A percentile compares a stretch with the other conserved stretches of the same genome.
Conservation (phyloP, 495 filamentous ascomycete species). For the Trichoderma gamsii region DNA sequence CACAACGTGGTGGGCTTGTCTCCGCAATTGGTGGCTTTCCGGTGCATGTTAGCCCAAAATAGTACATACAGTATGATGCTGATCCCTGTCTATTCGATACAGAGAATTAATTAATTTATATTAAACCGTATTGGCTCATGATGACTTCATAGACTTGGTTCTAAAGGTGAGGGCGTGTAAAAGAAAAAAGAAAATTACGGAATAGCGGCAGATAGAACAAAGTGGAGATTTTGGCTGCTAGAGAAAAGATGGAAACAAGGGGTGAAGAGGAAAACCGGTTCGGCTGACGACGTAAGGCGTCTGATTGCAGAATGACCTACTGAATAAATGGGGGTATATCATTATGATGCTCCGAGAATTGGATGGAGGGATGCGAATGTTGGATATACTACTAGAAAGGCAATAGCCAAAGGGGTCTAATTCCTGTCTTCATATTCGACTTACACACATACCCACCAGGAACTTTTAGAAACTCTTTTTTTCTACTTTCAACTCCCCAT, state of each 20-base stretch:
- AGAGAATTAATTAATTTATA: no score
- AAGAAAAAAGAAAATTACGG: neutral
- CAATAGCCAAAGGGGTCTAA: slow-evolving; percentile 18
- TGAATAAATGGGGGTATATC: slow-evolving; percentile 9
- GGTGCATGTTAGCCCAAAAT: neutral
- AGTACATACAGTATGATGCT: neutral
- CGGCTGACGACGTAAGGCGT: neutral
- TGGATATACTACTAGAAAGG: slow-evolving; percentile 17
- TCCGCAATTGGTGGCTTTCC: neutral
- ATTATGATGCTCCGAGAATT: slow-evolving; percentile 7
- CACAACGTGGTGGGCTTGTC: neutral
- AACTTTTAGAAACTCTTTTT: neutral
- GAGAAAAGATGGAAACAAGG: neutral
- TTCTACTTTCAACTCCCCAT: neutral
- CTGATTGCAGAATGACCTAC: neutral
- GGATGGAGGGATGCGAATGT: neutral
- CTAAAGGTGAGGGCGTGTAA: slow-evolving; percentile 1
- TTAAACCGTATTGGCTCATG: neutral
- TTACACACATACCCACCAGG: neutral
- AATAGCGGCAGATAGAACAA: neutral
- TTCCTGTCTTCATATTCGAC: no score
- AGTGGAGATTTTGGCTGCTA: neutral
- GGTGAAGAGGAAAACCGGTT: neutral
- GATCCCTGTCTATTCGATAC: neutral
- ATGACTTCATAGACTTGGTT: slow-evolving; percentile 2